Conservation (phyloP, 2,329 filamentous ascomycete genomes). For the Cordyceps cicadae region DNA sequence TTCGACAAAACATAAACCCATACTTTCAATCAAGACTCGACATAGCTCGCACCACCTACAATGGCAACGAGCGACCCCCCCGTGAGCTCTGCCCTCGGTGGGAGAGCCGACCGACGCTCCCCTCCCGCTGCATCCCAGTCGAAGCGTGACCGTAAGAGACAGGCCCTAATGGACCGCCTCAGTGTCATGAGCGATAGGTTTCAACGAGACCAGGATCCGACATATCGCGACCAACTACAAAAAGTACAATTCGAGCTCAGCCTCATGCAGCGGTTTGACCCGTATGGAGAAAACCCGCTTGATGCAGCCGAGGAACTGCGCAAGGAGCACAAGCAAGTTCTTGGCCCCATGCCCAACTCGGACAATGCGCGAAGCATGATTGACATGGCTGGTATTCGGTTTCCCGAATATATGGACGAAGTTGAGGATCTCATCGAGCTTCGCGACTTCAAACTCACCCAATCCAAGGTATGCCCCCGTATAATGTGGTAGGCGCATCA, state of each 20-base stretch:
- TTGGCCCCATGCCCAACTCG: conserved; percentile 29
- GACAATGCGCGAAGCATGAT: conserved; percentile 48
- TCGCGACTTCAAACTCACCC: conserved; percentile 73
- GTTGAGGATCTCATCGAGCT: conserved; percentile 84
- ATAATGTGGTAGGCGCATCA: neutral
- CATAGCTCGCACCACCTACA: conserved; percentile 10
- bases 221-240: conserved; percentile 83
- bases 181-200: conserved; percentile 69
- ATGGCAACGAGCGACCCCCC: conserved; percentile 34
- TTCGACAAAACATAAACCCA: neutral
- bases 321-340: conserved; percentile 42
- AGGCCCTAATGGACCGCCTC: conserved; percentile 72
- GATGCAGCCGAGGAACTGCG: conserved; percentile 61
- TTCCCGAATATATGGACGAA: conserved; percentile 75
- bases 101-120: conserved; percentile 26
- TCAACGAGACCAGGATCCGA: conserved; percentile 68
- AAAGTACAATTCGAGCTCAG: conserved; percentile 88
- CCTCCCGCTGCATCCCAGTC: conserved; percentile 43
- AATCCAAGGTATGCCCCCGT: conserved; percentile 60
- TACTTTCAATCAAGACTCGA: neutral
- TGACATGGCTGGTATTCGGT: conserved; percentile 73
- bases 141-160: conserved; percentile 85
- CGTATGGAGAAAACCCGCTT: conserved; percentile 64
- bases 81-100: neutral
- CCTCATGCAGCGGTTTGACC: conserved; percentile 76